These are phyloP conservation scores for Corymbia calophylla DNA, from an alignment of 441 rosid genomes.

Conservation along the genomic window DNA sequence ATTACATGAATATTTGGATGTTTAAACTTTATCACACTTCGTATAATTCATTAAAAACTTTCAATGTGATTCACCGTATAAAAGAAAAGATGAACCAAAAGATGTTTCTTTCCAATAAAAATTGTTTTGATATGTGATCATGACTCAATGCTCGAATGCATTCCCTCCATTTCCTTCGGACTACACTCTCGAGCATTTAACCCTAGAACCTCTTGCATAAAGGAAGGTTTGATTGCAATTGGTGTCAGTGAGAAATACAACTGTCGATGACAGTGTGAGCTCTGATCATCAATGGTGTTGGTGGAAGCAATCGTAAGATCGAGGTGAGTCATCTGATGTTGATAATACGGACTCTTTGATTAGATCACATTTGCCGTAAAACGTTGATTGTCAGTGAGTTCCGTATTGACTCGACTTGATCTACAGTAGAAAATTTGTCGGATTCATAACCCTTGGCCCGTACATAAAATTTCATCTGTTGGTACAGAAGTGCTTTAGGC, in stretches of 20 bases:
- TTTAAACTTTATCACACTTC: neutral
- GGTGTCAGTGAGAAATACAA: neutral
- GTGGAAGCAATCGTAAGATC: neutral
- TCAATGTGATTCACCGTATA: rapidly evolving
- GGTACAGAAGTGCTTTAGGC: neutral
- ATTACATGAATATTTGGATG: rapidly evolving
- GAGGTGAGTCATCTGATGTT: neutral
- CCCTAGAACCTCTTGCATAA: neutral
- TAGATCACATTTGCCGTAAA: neutral
- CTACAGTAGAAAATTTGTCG: neutral
- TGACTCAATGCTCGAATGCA: neutral
- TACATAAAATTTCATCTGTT: neutral
- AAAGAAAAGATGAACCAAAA: neutral
- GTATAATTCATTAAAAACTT: neutral
- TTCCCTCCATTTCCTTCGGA: neutral
- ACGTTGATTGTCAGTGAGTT: neutral
- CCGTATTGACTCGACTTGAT: neutral
- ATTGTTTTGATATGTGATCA: neutral
- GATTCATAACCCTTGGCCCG: neutral
- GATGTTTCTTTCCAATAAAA: neutral
- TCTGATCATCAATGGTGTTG: neutral
- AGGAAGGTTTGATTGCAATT: neutral
- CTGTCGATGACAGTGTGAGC: neutral
- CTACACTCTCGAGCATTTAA: neutral
- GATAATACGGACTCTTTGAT: neutral